phyloP scores from a whole-genome alignment of 2,329 filamentous ascomycete species.

The Pestalotiopsis sp. region DNA sequence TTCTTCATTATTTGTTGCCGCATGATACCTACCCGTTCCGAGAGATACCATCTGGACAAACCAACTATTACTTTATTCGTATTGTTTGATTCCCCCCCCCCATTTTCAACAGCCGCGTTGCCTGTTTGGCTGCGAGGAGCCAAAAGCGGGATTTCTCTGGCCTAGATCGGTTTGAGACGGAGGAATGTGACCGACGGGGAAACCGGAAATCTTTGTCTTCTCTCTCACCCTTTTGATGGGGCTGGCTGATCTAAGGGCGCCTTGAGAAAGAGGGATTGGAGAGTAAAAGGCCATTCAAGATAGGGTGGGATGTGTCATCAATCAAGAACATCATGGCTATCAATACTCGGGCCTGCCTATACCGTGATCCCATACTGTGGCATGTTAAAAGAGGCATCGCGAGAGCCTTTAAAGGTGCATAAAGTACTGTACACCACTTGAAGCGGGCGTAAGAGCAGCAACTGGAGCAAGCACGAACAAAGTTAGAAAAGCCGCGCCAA shows the following conservation, averaged over 20 bases:
- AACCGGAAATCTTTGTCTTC: neutral
- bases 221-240: neutral
- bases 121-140: neutral
- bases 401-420: neutral
- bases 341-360: neutral
- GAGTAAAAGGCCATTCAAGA: neutral
- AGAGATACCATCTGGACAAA: constrained; percentile 9
- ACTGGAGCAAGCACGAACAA: neutral
- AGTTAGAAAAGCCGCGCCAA: neutral
- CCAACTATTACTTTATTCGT: constrained; percentile 3
- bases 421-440: too few species aligned
- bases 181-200: neutral
- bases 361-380: neutral
- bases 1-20: constrained; percentile 1
- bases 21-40: constrained; percentile 1
- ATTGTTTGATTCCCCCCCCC: constrained; percentile 2
- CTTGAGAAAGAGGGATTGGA: neutral
- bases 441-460: neutral
- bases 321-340: neutral
- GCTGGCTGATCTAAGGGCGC: neutral
- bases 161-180: neutral
- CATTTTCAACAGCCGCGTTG: neutral
- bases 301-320: neutral
- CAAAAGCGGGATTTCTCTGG: neutral
- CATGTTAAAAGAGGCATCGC: neutral